Evolutionary conservation across 2,329 filamentous ascomycete species (phyloP), one percentile per base, ranked within the genome.

Genomic region (Penicillium sp.): DNA sequence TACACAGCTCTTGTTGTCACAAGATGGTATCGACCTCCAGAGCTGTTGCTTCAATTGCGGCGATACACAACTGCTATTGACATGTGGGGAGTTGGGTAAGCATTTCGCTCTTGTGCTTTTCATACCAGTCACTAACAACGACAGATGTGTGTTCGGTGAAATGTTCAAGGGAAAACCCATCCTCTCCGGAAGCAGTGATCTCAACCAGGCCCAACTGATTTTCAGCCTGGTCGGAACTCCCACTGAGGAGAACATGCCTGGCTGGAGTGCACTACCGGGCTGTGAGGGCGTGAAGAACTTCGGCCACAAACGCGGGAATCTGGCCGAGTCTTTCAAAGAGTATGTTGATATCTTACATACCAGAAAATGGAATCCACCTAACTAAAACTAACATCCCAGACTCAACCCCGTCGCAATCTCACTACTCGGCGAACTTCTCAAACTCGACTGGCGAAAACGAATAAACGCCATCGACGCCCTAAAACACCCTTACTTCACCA

Each of bases 1-100:
- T 99, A 99, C 75, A 99, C 94, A 4, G 92, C 90, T n/a, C 79
- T 97, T 13, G 94, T 99, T 16, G 94, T 99, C 10, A 99, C 94
- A 14, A 82, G 94, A 67, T 99, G 94, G 94, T 99, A 99, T 72
- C 83, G 94, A 21, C 94, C 94, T 29, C 94, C 94, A 0, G 94
- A 99, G 80, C 81, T 99, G 34, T 80, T 99, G 28, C 82, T 99
- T 45, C 89, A 93, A 60, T 81, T 99, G 28, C 87, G 92, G 65
- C 86, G 86, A 62, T 99, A 99, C 75, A 99, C 94, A n/a, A 91
- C 92, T 13, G 92, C 94, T 9, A 97, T 99, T 67, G 94, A 99
- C 74, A 86, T 99, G 77, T 99, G 94, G 94, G 94, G 94, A 65
- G 93, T 97, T 63, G 94, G 93, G 89, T 92, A 80, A 78, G 86